Evolutionary conservation across 2,329 filamentous ascomycete species (phyloP), one percentile per base, ranked within the genome.

Genomic region (Parafenestella ontariensis): DNA sequence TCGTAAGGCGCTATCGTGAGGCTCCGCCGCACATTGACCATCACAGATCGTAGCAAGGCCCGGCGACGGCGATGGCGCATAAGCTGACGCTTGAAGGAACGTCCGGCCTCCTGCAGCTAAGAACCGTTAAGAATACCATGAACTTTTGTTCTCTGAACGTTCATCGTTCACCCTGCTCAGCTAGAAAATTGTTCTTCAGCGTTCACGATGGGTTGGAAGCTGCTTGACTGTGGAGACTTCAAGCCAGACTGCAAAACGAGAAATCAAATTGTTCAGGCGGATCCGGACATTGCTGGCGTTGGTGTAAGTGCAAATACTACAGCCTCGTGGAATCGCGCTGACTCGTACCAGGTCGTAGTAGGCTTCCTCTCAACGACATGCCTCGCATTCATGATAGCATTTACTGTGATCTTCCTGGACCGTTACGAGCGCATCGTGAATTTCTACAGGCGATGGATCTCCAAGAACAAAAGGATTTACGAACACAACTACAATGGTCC

Each of bases 281-380:
- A 72, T 55, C 61, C 69, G 17, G 69, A 72, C 55, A 65, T 72
- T 29, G 69, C 69, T 46, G 69, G 69, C 7, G 58, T 70, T 15
- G 69, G 69, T 2, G 69, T 71, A 58, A 18, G 63, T 56, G 4
- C 43, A 28, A 20, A 13, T 23, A 28, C 8, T 49, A 17, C 21
- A 23, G 28, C 10, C n/a, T 21, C 3, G 24, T 6, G 15, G 7
- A 2, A n/a, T 18, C 11, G n/a, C 41, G 46, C 58, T 61, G 34
- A 60, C 41, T 13, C 5, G 5, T 11, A 3, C 9, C 24, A 69
- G 69, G 59, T 72, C 24, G 62, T 72, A 11, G 46, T 70, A 9
- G 63, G 63, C 13, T 72, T 72, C 52, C 46, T 72, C 9, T 34
- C 62, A n/a, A 67, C 66, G 18, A 68, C 69, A 26, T 70, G 65